Evolutionary conservation across 371 early-diverging fungal species (phyloP), one percentile per base, ranked within the genome.

Genomic region (Mucor plumbeus): DNA sequence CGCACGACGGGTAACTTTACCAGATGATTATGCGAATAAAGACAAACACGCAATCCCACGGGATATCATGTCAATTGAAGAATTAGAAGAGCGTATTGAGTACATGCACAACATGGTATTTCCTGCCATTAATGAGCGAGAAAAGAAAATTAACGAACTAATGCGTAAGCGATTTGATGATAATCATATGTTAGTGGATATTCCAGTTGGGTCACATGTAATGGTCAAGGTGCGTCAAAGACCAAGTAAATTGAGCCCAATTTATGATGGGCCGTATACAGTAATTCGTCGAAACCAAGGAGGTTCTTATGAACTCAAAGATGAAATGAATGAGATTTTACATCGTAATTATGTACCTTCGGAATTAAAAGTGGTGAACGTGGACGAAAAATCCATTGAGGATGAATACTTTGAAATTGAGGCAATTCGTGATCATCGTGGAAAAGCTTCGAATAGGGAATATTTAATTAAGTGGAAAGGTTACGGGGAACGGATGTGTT

Each of bases 111-210:
- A 73, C 7, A 53, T 68, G 0, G 68, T 73, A 0, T 67, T 73
- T 36, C 74, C 74, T 1, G 74, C 74, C 0, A 69, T 73, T 7
- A 34, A 47, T 13, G 67, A 73, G 65, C 21, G 74, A 34, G 43
- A 10, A 21, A 50, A 63, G 7, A 56, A 17, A 21, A 60, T 56
- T 21, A 53, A 14, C 15, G 58, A 59, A 4, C 47, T 50, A 13
- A 33, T 50, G 53, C n/a, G n/a, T 19, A 36, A 39, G n/a, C 55
- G 19, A 19, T 67, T 60, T 50, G 55, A 69, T 34, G 61, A 58
- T 0, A 60, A 64, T 0, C 58, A 64, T 38, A 47, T 19, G 21
- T 14, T 65, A 34, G 53, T 73, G 7, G 33, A 69, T 3, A 68
- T 58, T 31, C 53, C 59, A 0, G 19, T 19, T 7, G 69, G 64